Evolutionary conservation across 2,329 filamentous ascomycete genomes (phyloP).

Genomic region (Aspergillus sp.): DNA sequence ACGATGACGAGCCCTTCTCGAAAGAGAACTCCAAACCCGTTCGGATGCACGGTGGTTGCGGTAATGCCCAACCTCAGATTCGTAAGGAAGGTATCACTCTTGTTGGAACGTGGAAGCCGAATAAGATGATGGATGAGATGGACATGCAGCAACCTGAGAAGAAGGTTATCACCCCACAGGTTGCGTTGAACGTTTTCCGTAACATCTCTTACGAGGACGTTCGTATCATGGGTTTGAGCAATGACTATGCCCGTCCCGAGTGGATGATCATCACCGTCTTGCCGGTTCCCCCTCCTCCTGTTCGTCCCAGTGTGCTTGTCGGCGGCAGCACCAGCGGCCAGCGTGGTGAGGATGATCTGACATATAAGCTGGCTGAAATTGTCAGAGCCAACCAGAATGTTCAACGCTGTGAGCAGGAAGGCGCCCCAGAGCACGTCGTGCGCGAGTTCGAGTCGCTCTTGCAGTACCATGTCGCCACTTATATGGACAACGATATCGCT

Average conservation of each 20-base stretch:
- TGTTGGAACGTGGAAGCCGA: constrained; percentile 72
- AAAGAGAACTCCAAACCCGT: constrained; percentile 59
- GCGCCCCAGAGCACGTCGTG: constrained; percentile 86
- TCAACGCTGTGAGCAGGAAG: constrained; percentile 84
- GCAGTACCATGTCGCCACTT: constrained; percentile 97
- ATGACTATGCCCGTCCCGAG: constrained; percentile 92
- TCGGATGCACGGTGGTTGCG: constrained; percentile 82
- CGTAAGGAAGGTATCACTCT: constrained; percentile 84
- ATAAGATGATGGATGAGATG: constrained; percentile 69
- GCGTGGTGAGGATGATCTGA: constrained; percentile 97
- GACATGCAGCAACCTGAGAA: constrained; percentile 72
- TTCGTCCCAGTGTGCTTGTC: constrained; percentile 95
- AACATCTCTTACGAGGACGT: constrained; percentile 81
- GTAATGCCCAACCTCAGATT: constrained; percentile 85
- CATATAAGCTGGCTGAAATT: constrained; percentile 98
- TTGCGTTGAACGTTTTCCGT: constrained; percentile 82
- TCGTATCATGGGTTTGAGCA: constrained; percentile 84
- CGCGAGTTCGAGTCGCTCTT: constrained; percentile 88
- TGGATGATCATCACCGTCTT: constrained; percentile 98
- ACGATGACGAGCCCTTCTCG: constrained; percentile 69
- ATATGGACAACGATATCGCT: constrained; percentile 99
- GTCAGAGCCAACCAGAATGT: constrained; percentile 97
- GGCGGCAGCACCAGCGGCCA: constrained; percentile 90
- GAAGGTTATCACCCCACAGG: constrained; percentile 76
- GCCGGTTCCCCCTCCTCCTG: constrained; percentile 91